These are phyloP conservation scores for Insectozyma bohioensis DNA, from an alignment of 1,139 yeast genomes.

Conservation along the genomic window DNA sequence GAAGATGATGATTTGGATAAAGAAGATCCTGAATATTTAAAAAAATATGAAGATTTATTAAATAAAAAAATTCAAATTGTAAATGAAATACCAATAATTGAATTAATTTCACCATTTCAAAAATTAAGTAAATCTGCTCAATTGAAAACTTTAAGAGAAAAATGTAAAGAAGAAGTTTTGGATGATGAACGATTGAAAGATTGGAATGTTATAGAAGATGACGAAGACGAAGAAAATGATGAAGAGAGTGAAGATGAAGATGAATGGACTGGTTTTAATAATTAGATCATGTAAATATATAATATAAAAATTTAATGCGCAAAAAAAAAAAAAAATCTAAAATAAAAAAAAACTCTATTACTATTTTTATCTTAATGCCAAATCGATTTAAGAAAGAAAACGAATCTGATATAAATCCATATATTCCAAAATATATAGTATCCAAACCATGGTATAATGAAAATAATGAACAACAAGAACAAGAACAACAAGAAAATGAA, in stretches of 20 bases:
- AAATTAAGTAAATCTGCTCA: slow-evolving; percentile 49
- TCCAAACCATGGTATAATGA: slow-evolving; percentile 32
- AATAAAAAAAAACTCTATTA: slow-evolving; percentile 1
- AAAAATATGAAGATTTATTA: slow-evolving; percentile 25
- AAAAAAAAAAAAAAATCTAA: slow-evolving; percentile 1
- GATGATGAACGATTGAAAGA: slow-evolving; percentile 59
- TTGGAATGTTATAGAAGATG: slow-evolving; percentile 59
- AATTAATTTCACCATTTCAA: slow-evolving; percentile 59
- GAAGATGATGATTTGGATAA: slow-evolving; percentile 44
- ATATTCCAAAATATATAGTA: slow-evolving; percentile 33
- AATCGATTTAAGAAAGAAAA: slow-evolving; percentile 10
- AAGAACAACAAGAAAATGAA: slow-evolving; percentile 13
- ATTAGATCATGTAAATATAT: neutral
- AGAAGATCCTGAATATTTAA: slow-evolving; percentile 22
- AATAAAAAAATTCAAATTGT: slow-evolving; percentile 31
- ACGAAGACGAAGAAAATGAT: slow-evolving; percentile 21
- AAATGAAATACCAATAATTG: slow-evolving; percentile 51
- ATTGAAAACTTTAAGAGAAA: slow-evolving; percentile 65
- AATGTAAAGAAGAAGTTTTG: slow-evolving; percentile 65
- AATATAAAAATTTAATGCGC: neutral
- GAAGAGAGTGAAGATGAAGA: slow-evolving; percentile 22
- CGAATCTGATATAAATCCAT: slow-evolving; percentile 18
- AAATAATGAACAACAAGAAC: slow-evolving; percentile 10
- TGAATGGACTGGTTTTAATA: slow-evolving; percentile 33
- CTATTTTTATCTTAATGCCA: slow-evolving; percentile 12